phyloP scores from a whole-genome alignment of 495 filamentous ascomycete genomes.

The Choiromyces venosus region DNA sequence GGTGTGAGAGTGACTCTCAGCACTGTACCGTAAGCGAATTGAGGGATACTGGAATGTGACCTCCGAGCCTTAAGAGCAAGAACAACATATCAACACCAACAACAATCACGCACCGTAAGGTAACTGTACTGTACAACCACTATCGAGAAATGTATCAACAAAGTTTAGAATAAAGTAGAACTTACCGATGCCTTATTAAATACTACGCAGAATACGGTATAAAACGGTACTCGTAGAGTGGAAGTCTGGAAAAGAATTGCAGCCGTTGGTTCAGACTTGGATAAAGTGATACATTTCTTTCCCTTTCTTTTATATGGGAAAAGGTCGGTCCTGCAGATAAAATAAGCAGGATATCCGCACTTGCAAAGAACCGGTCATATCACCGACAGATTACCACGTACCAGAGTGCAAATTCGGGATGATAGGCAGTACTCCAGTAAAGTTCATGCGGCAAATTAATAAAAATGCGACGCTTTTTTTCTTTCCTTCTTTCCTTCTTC shows the following conservation, averaged over 20 bases:
- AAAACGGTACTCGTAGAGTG: not conserved
- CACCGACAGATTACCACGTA: not conserved
- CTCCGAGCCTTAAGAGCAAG: not conserved
- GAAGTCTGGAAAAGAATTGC: not conserved
- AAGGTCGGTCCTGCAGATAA: not conserved
- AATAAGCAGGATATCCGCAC: slow-evolving; percentile 4
- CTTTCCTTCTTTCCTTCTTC: not conserved
- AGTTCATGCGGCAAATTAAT: not conserved
- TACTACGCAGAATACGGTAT: not conserved
- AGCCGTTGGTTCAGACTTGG: not conserved
- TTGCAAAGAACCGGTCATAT: slow-evolving; percentile 5
- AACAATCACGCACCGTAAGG: not conserved
- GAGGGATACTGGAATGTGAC: too few species aligned
- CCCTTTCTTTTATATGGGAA: not conserved
- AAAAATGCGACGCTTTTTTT: not conserved
- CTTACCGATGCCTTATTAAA: not conserved
- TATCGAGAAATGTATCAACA: not conserved
- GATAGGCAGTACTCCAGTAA: not conserved
- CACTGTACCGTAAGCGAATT: not conserved
- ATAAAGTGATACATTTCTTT: not conserved
- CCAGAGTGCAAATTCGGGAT: not conserved
- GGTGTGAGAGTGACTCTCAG: not conserved
- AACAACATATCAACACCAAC: not conserved
- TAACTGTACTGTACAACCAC: too few species aligned
- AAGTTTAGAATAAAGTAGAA: not conserved